Evolutionary conservation across 2,329 filamentous ascomycete species (phyloP), one percentile per base, ranked within the genome.

Genomic region (Eutypella sp.): DNA sequence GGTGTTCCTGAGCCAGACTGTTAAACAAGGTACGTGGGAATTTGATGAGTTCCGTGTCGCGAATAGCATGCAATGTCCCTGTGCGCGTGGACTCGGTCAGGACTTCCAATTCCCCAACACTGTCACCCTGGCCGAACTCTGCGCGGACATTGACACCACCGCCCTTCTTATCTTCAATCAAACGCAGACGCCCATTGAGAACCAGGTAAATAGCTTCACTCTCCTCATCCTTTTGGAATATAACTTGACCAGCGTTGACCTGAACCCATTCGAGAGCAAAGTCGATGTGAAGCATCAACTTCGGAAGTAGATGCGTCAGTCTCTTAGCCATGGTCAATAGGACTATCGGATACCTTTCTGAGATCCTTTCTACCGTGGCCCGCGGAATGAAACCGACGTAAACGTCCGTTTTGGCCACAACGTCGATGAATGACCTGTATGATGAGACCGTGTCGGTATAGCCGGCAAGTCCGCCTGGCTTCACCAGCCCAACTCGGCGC

Each of bases 141-240:
- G 89, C 92, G 42, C 89, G 80, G 11, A 95, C 90, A 39, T 84
- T 86, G 70, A 96, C 85, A 3, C 85, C 86, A 1, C 89, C 89
- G 52, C 88, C 85, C 40, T 86, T 82, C 13, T 82, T 82, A 57
- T 96, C 91, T 49, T 90, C 79, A 1, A 99, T 87, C 0, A 92
- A 79, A 45, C 95, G 80, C 16, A 99, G 69, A 15, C 93, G 87
- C 9, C 93, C 93, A 56, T 99, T 99, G 15, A 99, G 77, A 2
- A 99, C 93, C 50, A 99, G 91, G 59, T 97, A 99, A 34, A 99
- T 99, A 1, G 95, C 92, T 65, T 99, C 93, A 58, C 93, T 99
- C 54, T 97, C 93, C 54, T 99, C 91, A 2, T 84, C 84, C 65
- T 95, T 87, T 54, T 95, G 89, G 63, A 95, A 96, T 29, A 99